Evolutionary conservation across 192 early-diverging fungal species (phyloP), one percentile per base, ranked within the genome.

Genomic region (Coemansia sp.): DNA sequence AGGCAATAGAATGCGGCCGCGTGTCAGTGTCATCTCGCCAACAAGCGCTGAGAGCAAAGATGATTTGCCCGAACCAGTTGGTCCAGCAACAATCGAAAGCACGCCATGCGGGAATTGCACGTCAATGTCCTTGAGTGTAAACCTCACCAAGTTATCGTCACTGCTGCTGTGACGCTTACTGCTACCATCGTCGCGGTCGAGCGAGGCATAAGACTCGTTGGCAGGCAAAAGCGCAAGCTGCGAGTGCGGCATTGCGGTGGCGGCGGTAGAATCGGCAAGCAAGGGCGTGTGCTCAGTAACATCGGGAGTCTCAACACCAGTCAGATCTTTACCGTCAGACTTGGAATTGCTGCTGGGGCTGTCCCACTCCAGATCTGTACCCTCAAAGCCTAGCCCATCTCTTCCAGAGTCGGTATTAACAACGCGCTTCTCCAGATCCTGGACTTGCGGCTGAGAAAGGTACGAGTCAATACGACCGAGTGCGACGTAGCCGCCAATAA

Each of bases 31-130:
- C 61, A 94, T 91, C 76, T 97, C 95, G 40, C 93, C 93, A 14
- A 96, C 75, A 33, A 96, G 86, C 47, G 92, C 91, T 14, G 88
- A 68, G 13, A 96, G 75, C 59, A 98, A 66, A 11, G 89, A 89
- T 4, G 91, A 89, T 73, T 98, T 98, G 61, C 96, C 96, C 33
- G 87, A 82, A 6, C 95, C 96, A n/a, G 95, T 97, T 30, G 91
- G 85, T 6, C 96, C 96, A 58, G 89, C 87, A 42, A 96, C 74
- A 16, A 95, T 79, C n/a, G 90, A 88, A n/a, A 95, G 82, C 30
- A 86, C 86, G 49, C 87, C 87, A 17, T 64, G 46, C 16, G 90
- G 89, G 75, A 97, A 91, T 16, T 70, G 73, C 26, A 93, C 55
- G 58, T 85, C 86, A 9, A 95, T 40, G 44, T 91, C 82, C 39